These are phyloP conservation scores for Rosa rugosa DNA, from an alignment of 306 rosid genomes.

Conservation along the genomic window DNA sequence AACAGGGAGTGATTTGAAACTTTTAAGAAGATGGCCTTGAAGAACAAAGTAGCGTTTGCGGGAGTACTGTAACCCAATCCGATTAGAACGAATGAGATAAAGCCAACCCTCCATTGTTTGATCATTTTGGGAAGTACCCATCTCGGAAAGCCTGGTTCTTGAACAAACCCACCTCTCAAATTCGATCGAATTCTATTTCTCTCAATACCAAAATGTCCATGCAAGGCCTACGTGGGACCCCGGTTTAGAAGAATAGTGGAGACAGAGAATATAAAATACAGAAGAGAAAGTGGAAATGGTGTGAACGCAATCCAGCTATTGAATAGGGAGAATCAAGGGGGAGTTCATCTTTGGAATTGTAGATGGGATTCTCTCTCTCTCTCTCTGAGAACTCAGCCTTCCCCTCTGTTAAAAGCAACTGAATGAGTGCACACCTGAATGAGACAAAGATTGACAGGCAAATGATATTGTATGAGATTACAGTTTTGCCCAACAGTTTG, in stretches of 20 bases:
- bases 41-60: constrained; percentile 76
- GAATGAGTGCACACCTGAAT: constrained; percentile 2
- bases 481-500: background rate
- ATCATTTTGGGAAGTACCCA: constrained; percentile 38
- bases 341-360: constrained; percentile 26
- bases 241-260: background rate
- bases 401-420: constrained; percentile 25
- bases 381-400: background rate
- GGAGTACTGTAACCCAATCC: constrained; percentile 70
- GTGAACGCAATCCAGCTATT: background rate
- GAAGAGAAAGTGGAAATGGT: background rate
- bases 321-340: constrained; percentile 19
- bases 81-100: constrained; percentile 65
- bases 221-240: constrained; percentile 12
- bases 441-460: constrained; percentile 35
- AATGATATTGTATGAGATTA: constrained; percentile 18
- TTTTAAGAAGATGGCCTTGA: constrained; percentile 55
- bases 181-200: background rate
- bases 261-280: background rate
- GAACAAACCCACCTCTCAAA: constrained; percentile 7
- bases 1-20: constrained; percentile 69
- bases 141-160: constrained; percentile 5
- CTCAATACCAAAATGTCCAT: constrained; percentile 17
- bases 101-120: constrained; percentile 79
- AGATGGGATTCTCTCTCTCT: constrained; percentile 4